Conservation (phyloP, 1,284 basidiomycete genomes). For the Schizophyllum amplum region DNA sequence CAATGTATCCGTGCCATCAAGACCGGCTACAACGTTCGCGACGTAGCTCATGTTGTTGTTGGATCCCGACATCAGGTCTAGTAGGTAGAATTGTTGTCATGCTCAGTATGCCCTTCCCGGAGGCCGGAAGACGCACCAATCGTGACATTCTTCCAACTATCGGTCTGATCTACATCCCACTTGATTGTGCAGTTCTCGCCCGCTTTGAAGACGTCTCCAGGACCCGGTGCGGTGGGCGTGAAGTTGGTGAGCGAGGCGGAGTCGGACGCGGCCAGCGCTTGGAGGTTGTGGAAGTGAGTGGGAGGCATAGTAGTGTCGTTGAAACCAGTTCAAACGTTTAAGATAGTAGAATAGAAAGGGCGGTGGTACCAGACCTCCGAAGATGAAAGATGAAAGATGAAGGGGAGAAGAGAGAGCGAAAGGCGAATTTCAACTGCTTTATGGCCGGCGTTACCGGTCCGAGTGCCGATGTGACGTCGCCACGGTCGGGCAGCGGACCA, state of each 20-base stretch:
- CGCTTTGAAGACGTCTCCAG: conserved; percentile 26
- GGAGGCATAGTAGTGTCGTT: not conserved
- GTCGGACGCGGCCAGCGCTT: conserved; percentile 3
- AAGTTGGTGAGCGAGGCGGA: conserved; percentile 18
- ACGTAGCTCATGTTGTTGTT: conserved; percentile 29
- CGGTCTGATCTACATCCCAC: conserved; percentile 11
- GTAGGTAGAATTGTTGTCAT: not conserved
- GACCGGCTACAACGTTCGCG: conserved; percentile 18
- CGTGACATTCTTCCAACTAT: conserved; percentile 28
- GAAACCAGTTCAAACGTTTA: not conserved
- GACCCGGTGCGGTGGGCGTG: conserved; percentile 29
- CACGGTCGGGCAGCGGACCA: not conserved
- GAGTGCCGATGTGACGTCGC: not conserved
- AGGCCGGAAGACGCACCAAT: conserved; percentile 21
- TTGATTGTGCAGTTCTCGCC: conserved; percentile 17
- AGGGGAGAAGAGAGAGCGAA: not conserved
- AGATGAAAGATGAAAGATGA: not conserved
- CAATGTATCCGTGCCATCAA: conserved; percentile 27
- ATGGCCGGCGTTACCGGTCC: not conserved
- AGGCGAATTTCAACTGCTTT: not conserved
- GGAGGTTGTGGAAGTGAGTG: conserved; percentile 7
- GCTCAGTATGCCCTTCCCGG: not conserved
- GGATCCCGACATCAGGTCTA: conserved; percentile 33
- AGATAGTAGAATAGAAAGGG: not conserved
- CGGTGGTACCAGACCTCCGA: not conserved